Base-by-base conservation (phyloP, 257 asterid species). In the Solanum ahanhuiri region DNA sequence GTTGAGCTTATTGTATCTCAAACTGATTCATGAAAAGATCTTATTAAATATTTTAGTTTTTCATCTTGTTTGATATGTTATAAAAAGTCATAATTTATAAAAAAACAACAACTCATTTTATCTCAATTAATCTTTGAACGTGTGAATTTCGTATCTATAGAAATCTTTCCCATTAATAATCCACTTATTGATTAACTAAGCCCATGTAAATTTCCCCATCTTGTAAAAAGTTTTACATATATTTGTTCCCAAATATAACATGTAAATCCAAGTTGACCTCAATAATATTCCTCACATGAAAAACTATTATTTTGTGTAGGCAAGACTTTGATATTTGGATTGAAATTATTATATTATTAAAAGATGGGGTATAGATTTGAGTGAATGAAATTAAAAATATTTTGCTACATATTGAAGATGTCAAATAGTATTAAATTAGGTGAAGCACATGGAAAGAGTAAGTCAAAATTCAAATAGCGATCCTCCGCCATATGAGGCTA, bases 341-440 rank as follows among this genome's bases (percentile, higher is more conserved):
- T 28, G 20, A 18, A 45, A 48, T 34, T 34, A 72, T 33, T 54
- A 18, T 54, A 54, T 77, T 18, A 25, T 43, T 43, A 67, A 31
- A 30, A 79, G 37, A 79, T 79, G 83, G 35, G 60, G 35, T 28
- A 45, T 79, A 45, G 25, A 28, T 45, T 79, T 17, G 67, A 0
- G 43, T 48, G 84, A 81, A 79, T 45, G 9, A 48, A 43, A 73
- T 33, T 20, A 4, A 72, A 72, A 73, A 48, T 20, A 48, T 28
- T 18, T 28, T 9, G 6, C 11, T 64, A 30, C 7, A 37, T 66
- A 79, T 25, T 67, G 81, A 84, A 84, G 81, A 84, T 84, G 86
- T 84, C 86, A 84, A 83, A 84, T 84, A 84, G 7, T 84, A 84
- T 84, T 66, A 66, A 66, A 84, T 63, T 84, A 84, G 66, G 86